phyloP scores from a whole-genome alignment of 2,329 filamentous ascomycete species.

The Phyllosticta citrichinensis region DNA sequence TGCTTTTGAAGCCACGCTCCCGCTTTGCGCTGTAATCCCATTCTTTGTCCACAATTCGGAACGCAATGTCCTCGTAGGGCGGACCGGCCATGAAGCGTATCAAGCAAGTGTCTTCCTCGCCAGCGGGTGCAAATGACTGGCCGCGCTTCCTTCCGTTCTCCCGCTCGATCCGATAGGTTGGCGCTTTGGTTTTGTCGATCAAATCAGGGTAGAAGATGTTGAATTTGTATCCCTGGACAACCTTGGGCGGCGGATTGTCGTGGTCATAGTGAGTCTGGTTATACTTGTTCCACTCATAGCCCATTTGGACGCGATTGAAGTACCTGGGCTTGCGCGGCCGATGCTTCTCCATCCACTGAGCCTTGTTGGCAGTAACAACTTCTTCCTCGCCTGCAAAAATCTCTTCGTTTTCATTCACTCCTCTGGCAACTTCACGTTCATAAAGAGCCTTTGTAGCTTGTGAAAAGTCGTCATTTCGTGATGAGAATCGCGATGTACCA shows the following conservation, averaged over 20 bases:
- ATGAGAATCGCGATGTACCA: conserved; percentile 59
- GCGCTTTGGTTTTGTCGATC: conserved; percentile 87
- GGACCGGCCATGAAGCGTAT: conserved; percentile 93
- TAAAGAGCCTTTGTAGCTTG: conserved; percentile 82
- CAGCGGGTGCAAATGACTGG: conserved; percentile 85
- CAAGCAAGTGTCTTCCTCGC: conserved; percentile 92
- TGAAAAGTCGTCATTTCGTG: conserved; percentile 69
- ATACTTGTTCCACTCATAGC: conserved; percentile 99
- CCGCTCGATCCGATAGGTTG: conserved; percentile 90
- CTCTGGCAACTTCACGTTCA: conserved; percentile 84
- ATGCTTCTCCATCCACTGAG: conserved; percentile 76
- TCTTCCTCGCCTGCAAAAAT: conserved; percentile 87
- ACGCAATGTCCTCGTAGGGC: conserved; percentile 94
- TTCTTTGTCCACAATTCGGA: conserved; percentile 94
- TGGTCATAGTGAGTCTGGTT: conserved; percentile 99
- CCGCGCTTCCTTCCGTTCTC: conserved; percentile 83
- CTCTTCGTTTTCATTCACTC: conserved; percentile 88
- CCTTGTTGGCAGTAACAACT: conserved; percentile 52
- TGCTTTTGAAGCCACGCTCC: conserved; percentile 90
- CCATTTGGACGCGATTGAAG: conserved; percentile 98
- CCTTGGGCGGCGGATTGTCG: conserved; percentile 93
- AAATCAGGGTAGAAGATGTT: conserved; percentile 99
- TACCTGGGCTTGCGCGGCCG: conserved; percentile 86
- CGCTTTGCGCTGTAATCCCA: conserved; percentile 98
- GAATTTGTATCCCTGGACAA: conserved; percentile 98